Evolutionary conservation across 164 flowering plant genomes (phyloP).

Genomic region (Paratinospora sagittata): DNA sequence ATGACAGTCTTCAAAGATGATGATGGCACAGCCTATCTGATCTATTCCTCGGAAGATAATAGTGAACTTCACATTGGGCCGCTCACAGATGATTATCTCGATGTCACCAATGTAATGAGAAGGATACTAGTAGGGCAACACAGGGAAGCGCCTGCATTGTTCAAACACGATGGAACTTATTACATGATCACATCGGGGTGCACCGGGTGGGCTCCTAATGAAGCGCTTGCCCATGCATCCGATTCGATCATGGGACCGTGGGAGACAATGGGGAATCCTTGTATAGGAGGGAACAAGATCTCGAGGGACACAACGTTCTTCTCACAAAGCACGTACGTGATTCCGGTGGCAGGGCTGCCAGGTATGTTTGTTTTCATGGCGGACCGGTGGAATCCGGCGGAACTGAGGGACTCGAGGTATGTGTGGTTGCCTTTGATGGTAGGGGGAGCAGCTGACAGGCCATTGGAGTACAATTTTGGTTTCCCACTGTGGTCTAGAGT

Average conservation of each 20-base stretch:
- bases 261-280: slow-evolving; percentile 92
- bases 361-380: slow-evolving; percentile 82
- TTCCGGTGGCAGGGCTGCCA: slow-evolving; percentile 60
- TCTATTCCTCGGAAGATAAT: slow-evolving; percentile 90
- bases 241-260: slow-evolving; percentile 93
- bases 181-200: slow-evolving; percentile 98
- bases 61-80: slow-evolving; percentile 92
- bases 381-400: slow-evolving; percentile 87
- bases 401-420: slow-evolving; percentile 80
- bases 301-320: slow-evolving; percentile 69
- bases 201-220: slow-evolving; percentile 97
- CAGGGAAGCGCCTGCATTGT: slow-evolving; percentile 93
- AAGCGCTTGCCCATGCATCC: slow-evolving; percentile 86
- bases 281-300: slow-evolving; percentile 76
- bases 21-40: slow-evolving; percentile 70
- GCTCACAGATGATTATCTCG: slow-evolving; percentile 72
- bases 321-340: slow-evolving; percentile 77
- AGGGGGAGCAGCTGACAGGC: slow-evolving; percentile 73
- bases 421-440: slow-evolving; percentile 86
- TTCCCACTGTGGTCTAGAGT: slow-evolving; percentile 95
- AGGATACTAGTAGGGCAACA: slow-evolving; percentile 71
- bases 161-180: slow-evolving; percentile 75
- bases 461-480: slow-evolving; percentile 77
- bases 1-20: slow-evolving; percentile 95
- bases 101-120: slow-evolving; percentile 48